Evolutionary conservation across 2,329 filamentous ascomycete species (phyloP).

Genomic region (Fusarium sp.): DNA sequence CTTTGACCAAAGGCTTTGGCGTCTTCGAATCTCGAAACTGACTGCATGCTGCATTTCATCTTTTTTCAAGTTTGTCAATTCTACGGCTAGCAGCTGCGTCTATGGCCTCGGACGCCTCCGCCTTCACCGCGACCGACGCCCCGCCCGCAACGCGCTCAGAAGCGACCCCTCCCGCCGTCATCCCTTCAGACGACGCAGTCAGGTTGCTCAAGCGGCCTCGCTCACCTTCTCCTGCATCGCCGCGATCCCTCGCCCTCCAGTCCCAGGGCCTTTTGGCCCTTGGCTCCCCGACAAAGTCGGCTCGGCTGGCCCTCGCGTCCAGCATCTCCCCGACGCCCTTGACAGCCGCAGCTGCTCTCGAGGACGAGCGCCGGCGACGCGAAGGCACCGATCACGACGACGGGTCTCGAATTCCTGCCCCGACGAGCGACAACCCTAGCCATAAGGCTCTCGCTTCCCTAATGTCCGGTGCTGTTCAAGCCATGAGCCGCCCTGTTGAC

Average conservation of each 20-base stretch:
- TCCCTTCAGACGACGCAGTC: constrained; percentile 53
- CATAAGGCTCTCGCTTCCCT: constrained; percentile 66
- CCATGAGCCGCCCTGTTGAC: constrained; percentile 68
- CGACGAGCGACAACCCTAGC: constrained; percentile 65
- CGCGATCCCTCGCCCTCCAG: constrained; percentile 46
- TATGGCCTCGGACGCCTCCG: constrained; percentile 68
- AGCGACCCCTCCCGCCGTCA: constrained; percentile 50
- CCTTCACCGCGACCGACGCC: constrained; percentile 65
- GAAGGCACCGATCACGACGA: constrained; percentile 55
- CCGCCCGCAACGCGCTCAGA: constrained; percentile 54
- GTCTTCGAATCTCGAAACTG: constrained; percentile 39
- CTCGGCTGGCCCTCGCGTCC: constrained; percentile 60
- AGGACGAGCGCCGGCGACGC: constrained; percentile 63
- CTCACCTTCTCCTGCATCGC: constrained; percentile 59
- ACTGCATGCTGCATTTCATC: constrained; percentile 37
- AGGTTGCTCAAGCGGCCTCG: constrained; percentile 59
- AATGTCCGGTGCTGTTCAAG: constrained; percentile 63
- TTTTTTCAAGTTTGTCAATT: constrained; percentile 34
- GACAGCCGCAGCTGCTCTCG: constrained; percentile 65
- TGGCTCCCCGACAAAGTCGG: constrained; percentile 66
- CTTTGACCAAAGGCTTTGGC: constrained; percentile 44
- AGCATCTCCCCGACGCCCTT: constrained; percentile 60
- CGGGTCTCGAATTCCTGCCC: constrained; percentile 54
- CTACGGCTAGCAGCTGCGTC: constrained; percentile 39
- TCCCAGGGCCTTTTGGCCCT: constrained; percentile 51